Percentiles rank a stretch among this genome's conserved stretches.
These are phyloP conservation scores for Metroxylon sagu DNA, from an alignment of 176 grass and related monocot genomes.

Conservation along the genomic window DNA sequence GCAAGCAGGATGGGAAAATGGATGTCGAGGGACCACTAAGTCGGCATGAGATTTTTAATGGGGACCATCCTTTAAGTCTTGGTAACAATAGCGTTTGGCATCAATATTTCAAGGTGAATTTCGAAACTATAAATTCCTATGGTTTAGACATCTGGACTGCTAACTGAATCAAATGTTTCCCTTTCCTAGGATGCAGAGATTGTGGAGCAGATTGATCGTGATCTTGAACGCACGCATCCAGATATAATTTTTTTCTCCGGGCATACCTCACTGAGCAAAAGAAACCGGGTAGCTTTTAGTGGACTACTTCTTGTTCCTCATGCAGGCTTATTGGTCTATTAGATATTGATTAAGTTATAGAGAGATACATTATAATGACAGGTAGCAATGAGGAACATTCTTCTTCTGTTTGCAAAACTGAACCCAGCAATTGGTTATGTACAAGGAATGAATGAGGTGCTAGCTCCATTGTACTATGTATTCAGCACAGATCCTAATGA, in stretches of 20 bases:
- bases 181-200: constrained; percentile 71
- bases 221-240: constrained; percentile 86
- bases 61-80: constrained; percentile 84
- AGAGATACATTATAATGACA: constrained; percentile 24
- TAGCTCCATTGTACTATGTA: constrained; percentile 81
- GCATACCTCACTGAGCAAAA: constrained; percentile 29
- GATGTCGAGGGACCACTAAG: constrained; percentile 43
- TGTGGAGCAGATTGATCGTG: constrained; percentile 82
- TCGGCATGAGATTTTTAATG: constrained; percentile 58
- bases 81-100: constrained; percentile 71
- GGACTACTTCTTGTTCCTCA: constrained; percentile 9
- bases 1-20: constrained; percentile 26
- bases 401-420: constrained; percentile 89
- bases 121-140: background rate
- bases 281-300: constrained; percentile 46
- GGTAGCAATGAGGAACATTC: constrained; percentile 80
- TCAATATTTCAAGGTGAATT: constrained; percentile 75
- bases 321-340: constrained; percentile 7
- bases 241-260: constrained; percentile 68
- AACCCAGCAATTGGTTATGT: constrained; percentile 85
- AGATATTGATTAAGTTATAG: background rate
- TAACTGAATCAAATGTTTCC: constrained; percentile 1
- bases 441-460: constrained; percentile 98
- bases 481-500: constrained; percentile 49
- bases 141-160: background rate